Evolutionary conservation across 2,329 filamentous ascomycete genomes (phyloP).

Genomic region (Apiospora rasikravindrae): DNA sequence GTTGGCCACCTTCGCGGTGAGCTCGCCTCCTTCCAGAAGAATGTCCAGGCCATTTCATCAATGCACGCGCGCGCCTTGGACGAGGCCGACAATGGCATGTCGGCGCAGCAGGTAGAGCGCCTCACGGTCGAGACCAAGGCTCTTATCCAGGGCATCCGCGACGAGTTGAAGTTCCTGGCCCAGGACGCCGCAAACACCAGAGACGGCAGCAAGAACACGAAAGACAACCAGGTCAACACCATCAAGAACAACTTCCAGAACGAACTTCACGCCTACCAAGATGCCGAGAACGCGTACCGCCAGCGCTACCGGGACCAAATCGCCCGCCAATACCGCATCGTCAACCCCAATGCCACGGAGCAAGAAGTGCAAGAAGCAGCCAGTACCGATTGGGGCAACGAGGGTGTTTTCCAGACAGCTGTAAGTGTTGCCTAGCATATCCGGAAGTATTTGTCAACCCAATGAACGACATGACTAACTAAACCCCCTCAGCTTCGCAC

Average conservation of each 20-base stretch:
- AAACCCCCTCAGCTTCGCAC: slow-evolving; percentile 66
- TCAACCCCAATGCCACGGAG: slow-evolving; percentile 80
- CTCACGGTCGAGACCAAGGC: slow-evolving; percentile 73
- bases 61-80: slow-evolving; percentile 75
- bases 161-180: slow-evolving; percentile 79
- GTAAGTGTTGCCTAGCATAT: slow-evolving; percentile 50
- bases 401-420: slow-evolving; percentile 82
- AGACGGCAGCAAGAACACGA: slow-evolving; percentile 60
- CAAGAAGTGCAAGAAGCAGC: slow-evolving; percentile 72
- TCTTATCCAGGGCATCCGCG: slow-evolving; percentile 76
- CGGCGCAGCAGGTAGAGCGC: slow-evolving; percentile 66
- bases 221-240: slow-evolving; percentile 71
- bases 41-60: slow-evolving; percentile 70
- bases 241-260: slow-evolving; percentile 76
- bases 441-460: background rate
- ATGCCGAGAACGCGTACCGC: slow-evolving; percentile 74
- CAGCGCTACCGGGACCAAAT: slow-evolving; percentile 78
- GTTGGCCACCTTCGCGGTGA: slow-evolving; percentile 70
- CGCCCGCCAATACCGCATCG: slow-evolving; percentile 79
- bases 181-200: slow-evolving; percentile 69
- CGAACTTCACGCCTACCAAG: slow-evolving; percentile 72
- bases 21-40: slow-evolving; percentile 68
- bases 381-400: slow-evolving; percentile 74
- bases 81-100: slow-evolving; percentile 62
- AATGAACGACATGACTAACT: background rate